Evolutionary conservation across 164 flowering plant genomes (phyloP).

Genomic region (Annona squamosa): DNA sequence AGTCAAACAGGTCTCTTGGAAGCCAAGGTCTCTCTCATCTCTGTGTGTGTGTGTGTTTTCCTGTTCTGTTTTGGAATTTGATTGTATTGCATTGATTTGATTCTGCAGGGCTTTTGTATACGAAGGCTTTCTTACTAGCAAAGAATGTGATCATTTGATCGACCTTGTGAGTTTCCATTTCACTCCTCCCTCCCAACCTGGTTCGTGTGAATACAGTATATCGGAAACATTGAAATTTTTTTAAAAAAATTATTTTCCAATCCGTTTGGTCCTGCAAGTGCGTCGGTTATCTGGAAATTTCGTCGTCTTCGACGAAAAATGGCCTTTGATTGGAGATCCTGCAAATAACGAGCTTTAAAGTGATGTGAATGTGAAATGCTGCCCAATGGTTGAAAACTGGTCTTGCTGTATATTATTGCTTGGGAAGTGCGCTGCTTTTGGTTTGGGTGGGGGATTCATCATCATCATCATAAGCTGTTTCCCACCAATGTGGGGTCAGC

Average conservation of each 20-base stretch:
- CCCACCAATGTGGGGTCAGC: too few species aligned
- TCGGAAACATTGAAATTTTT: not conserved
- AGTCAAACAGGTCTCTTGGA: conserved; percentile 77
- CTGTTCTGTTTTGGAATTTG: not conserved
- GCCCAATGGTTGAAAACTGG: too few species aligned
- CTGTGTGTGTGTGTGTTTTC: not conserved
- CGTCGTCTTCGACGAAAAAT: not conserved
- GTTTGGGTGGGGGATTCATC: too few species aligned
- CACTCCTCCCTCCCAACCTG: not conserved
- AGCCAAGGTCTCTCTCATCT: conserved; percentile 56
- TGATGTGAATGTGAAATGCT: too few species aligned
- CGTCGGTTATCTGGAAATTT: not conserved
- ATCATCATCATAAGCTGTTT: too few species aligned
- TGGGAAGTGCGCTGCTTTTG: too few species aligned
- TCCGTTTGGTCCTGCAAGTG: not conserved
- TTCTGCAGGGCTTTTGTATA: conserved; percentile 82
- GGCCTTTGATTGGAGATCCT: too few species aligned
- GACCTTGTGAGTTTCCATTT: conserved; percentile 49
- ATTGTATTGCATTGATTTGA: not conserved
- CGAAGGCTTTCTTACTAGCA: conserved; percentile 72
- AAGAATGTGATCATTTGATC: conserved; percentile 91
- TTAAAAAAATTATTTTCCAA: too few species aligned
- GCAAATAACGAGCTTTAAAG: too few species aligned
- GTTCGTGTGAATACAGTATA: not conserved
- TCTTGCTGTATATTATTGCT: too few species aligned